Percentiles rank a stretch among this genome's conserved stretches.
Evolutionary conservation across 805 yeast genomes (phyloP).

Genomic region (Candida loeiensis): DNA sequence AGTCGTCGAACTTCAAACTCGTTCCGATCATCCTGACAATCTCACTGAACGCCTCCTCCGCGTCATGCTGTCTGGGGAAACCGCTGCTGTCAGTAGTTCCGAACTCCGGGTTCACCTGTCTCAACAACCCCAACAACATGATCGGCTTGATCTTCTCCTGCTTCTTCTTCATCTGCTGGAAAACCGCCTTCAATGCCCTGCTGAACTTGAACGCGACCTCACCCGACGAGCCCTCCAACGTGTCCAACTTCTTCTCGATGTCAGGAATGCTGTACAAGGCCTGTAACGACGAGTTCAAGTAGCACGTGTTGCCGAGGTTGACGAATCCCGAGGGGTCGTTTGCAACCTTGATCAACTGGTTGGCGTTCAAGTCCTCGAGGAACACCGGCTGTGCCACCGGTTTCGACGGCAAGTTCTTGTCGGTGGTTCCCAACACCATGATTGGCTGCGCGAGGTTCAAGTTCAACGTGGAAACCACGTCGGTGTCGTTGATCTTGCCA

Average conservation of each 20-base stretch:
- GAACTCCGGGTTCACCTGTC: constrained; percentile 81
- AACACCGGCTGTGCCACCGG: constrained; percentile 57
- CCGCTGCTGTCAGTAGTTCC: constrained; percentile 73
- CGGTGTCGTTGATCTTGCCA: constrained; percentile 78
- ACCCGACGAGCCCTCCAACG: constrained; percentile 17
- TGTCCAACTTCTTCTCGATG: constrained; percentile 26
- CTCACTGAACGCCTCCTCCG: constrained; percentile 92
- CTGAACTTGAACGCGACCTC: constrained; percentile 13
- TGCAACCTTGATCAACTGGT: constrained; percentile 34
- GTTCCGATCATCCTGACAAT: constrained; percentile 52
- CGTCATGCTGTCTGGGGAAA: constrained; percentile 90
- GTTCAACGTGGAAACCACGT: constrained; percentile 46
- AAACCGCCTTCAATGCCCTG: constrained; percentile 40
- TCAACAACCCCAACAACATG: constrained; percentile 58
- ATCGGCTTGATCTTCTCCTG: constrained; percentile 60
- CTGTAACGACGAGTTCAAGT: constrained; percentile 68
- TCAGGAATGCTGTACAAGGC: constrained; percentile 47
- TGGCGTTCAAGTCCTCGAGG: constrained; percentile 62
- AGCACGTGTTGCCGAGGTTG: constrained; percentile 81
- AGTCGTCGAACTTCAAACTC: constrained; percentile 49
- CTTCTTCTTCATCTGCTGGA: constrained; percentile 43
- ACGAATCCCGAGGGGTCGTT: constrained; percentile 62
- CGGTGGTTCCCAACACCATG: constrained; percentile 93
- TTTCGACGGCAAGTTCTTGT: constrained; percentile 49
- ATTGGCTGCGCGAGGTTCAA: constrained; percentile 64